Base-by-base conservation (phyloP, 306 rosid genomes). In the Cucumis melo region DNA sequence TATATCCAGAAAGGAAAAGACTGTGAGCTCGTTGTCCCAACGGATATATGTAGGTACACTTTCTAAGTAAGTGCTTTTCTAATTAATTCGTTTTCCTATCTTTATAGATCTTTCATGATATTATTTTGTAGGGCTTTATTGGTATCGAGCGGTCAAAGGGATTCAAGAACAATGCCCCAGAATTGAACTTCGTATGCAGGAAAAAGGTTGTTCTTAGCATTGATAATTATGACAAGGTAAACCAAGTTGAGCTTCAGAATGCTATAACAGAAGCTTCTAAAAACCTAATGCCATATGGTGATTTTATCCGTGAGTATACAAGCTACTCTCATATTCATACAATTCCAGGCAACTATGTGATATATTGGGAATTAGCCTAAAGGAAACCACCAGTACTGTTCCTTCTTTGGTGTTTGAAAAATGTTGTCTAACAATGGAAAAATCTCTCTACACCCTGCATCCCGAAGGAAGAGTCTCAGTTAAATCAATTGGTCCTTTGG, bases 111-210 rank as follows among this genome's bases (percentile, higher is more conserved):
- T 32, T 32, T 32, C 3, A 32, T 2, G 36, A 32, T 32, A 32
- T 32, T 2, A 32, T 32, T 32, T 46, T 74, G 38, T 80, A 89
- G 93, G 93, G 1, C 90, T 89, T 21, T 89, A 87, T 17, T 81
- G 90, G 23, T 89, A 89, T 76, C 56, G 81, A 12, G 88, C 86
- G 5, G 93, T 91, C 24, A 89, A 89, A 89, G 2, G 89, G 91
- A 72, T 89, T 89, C 87, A 87, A 87, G 74, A 89, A 89, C 87
- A 85, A 84, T 73, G 86, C 93, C 3, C 93, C 91, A 4, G 88
- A 89, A 59, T 89, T 89, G 82, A 84, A 81, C 77, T 89, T 89
- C 16, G 78, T 87, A 16, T 84, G 91, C 75, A 21, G 93, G 74
- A 89, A 89, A 74, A 89, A 83, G 13, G 91, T 89, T 2, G 84